A percentile compares a stretch with the other conserved stretches of the same genome.
Conservation (phyloP, 768 basidiomycete genomes). For the Lactifluus echinatus region DNA sequence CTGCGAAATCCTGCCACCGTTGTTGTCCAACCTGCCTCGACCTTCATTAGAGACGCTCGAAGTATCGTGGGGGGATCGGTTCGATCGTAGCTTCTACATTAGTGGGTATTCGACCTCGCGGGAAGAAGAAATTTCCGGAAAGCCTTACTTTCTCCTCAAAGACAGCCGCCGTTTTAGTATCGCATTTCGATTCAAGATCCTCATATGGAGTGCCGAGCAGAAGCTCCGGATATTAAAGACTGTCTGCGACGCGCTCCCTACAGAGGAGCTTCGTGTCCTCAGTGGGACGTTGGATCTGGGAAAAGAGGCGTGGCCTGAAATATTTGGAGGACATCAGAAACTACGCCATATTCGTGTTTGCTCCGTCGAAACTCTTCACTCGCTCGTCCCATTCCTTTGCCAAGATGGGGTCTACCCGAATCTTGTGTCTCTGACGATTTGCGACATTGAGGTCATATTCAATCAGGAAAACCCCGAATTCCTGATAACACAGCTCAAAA, state of each 20-base stretch:
- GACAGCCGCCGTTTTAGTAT: not conserved
- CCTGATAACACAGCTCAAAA: not conserved
- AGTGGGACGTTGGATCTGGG: slow-evolving; percentile 7
- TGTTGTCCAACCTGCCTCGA: slow-evolving; percentile 9
- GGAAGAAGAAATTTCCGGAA: not conserved
- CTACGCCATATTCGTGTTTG: slow-evolving; percentile 8
- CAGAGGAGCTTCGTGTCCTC: not conserved
- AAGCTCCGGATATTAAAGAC: slow-evolving; percentile 11
- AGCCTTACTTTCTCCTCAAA: not conserved
- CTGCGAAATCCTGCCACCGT: slow-evolving; percentile 5
- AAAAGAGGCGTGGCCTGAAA: slow-evolving; percentile 5
- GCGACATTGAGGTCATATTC: not conserved
- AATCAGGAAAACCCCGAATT: not conserved
- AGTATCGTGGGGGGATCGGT: slow-evolving; percentile 10
- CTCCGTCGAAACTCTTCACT: slow-evolving; percentile 1
- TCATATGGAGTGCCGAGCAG: slow-evolving; percentile 15
- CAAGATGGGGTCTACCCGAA: slow-evolving; percentile 2
- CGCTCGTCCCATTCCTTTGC: slow-evolving; percentile 4
- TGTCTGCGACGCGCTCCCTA: slow-evolving; percentile 7
- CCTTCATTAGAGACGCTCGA: slow-evolving; percentile 10
- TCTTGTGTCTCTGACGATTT: slow-evolving; percentile 6
- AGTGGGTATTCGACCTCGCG: slow-evolving; percentile 1
- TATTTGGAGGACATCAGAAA: slow-evolving; percentile 1
- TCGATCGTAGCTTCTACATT: slow-evolving; percentile 4
- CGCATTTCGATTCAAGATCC: slow-evolving; percentile 2